A percentile compares a stretch with the other conserved stretches of the same genome.
phyloP scores from a whole-genome alignment of 2,329 filamentous ascomycete species.

The Akanthomyces lecanii region DNA sequence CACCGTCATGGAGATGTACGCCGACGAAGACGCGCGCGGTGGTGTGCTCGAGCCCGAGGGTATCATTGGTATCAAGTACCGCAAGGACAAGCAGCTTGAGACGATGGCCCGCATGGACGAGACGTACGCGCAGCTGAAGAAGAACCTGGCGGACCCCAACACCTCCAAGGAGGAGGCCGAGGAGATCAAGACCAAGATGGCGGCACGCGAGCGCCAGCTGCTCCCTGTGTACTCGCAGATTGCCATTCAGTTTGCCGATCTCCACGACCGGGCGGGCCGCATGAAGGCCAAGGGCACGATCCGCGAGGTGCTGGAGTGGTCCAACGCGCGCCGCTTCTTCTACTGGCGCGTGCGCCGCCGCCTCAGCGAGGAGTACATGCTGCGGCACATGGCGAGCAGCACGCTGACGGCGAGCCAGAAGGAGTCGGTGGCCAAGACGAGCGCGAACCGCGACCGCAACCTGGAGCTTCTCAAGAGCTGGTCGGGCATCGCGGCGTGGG shows the following conservation, averaged over 20 bases:
- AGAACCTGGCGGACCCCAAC: conserved; percentile 59
- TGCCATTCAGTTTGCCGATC: conserved; percentile 92
- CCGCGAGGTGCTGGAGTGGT: conserved; percentile 78
- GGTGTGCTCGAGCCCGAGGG: conserved; percentile 97
- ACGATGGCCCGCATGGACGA: conserved; percentile 94
- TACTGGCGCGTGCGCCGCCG: conserved; percentile 98
- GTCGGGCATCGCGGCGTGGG: conserved; percentile 74
- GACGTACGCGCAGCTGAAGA: conserved; percentile 77
- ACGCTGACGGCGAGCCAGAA: conserved; percentile 27
- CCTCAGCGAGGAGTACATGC: conserved; percentile 94
- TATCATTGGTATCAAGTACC: conserved; percentile 98
- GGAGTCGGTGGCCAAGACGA: conserved; percentile 38
- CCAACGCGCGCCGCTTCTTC: conserved; percentile 91
- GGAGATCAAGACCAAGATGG: conserved; percentile 79
- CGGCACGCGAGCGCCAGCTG: conserved; percentile 77
- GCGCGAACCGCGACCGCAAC: conserved; percentile 60
- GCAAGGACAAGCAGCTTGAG: conserved; percentile 92
- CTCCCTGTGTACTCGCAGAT: conserved; percentile 93
- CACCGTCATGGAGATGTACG: conserved; percentile 98
- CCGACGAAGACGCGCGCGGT: conserved; percentile 88
- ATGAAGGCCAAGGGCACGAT: conserved; percentile 98
- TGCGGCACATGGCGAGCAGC: conserved; percentile 73
- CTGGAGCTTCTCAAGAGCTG: conserved; percentile 76
- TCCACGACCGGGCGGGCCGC: conserved; percentile 93
- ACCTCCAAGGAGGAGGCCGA: conserved; percentile 71